Percentiles rank a stretch among this genome's conserved stretches.
phyloP scores from a whole-genome alignment of 352 stramenopile species.

The Thraustochytrium striatum region DNA sequence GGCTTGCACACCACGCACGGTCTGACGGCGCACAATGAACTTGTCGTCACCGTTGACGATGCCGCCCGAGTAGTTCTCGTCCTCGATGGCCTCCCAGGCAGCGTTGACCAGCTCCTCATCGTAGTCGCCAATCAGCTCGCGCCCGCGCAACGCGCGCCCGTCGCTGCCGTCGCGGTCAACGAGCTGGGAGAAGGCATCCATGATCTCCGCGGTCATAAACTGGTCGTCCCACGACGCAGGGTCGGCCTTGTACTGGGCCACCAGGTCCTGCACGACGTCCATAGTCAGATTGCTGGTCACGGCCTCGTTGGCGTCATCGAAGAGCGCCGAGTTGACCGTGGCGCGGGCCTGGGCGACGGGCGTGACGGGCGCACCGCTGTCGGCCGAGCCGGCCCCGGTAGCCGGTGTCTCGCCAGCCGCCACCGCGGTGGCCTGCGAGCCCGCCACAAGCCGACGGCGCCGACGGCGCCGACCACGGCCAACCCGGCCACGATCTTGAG shows the following conservation, averaged over 20 bases:
- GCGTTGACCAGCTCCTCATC: not conserved
- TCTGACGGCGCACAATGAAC: not conserved
- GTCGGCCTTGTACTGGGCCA: conserved; percentile 31
- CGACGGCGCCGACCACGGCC: not conserved
- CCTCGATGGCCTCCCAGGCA: not conserved
- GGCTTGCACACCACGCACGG: too few species aligned
- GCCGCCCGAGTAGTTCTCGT: not conserved
- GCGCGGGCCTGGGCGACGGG: not conserved
- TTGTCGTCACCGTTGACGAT: not conserved
- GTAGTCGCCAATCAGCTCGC: not conserved
- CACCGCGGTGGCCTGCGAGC: not conserved
- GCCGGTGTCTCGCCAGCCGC: not conserved
- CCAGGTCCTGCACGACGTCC: not conserved
- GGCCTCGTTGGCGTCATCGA: conserved; percentile 4
- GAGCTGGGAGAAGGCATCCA: not conserved
- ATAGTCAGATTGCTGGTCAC: conserved; percentile 14
- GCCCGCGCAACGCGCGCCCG: not conserved
- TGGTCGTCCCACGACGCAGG: conserved; percentile 22
- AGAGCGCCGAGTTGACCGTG: not conserved
- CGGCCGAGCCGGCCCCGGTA: not conserved
- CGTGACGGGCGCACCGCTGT: not conserved
- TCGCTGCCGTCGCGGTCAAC: not conserved
- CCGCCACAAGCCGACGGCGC: not conserved
- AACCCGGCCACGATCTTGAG: not conserved
- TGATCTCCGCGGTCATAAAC: conserved; percentile 24